phyloP scores from a whole-genome alignment of 352 stramenopile genomes.

The Phytophthora aleatoria region DNA sequence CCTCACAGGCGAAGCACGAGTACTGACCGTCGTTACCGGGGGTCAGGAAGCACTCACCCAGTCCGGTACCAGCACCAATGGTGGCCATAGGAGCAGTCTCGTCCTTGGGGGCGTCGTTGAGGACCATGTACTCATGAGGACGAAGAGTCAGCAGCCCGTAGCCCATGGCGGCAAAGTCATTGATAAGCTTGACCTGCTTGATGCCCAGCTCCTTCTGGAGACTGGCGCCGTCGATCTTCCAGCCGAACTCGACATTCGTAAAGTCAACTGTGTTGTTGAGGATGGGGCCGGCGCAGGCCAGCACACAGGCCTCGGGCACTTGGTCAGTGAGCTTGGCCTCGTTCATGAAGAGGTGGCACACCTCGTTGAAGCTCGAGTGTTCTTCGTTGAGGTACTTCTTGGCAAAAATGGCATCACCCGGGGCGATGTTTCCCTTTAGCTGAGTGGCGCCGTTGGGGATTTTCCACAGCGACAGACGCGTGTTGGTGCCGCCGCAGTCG shows the following conservation, averaged over 20 bases:
- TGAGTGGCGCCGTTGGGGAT: slow-evolving; percentile 51
- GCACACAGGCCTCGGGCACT: slow-evolving; percentile 59
- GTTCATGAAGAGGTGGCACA: slow-evolving; percentile 92
- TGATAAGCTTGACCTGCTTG: slow-evolving; percentile 89
- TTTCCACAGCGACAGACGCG: slow-evolving; percentile 88
- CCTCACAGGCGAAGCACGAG: slow-evolving; percentile 92
- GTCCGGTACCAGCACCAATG: slow-evolving; percentile 91
- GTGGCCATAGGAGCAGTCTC: no score
- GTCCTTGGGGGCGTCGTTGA: no score
- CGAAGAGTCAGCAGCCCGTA: slow-evolving; percentile 81
- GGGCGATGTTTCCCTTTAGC: slow-evolving; percentile 55
- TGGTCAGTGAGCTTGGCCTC: slow-evolving; percentile 81
- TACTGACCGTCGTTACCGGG: slow-evolving; percentile 82
- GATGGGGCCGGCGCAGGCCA: slow-evolving; percentile 80
- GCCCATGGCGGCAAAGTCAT: slow-evolving; percentile 97
- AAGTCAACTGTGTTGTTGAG: slow-evolving; percentile 84
- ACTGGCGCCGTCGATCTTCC: slow-evolving; percentile 82
- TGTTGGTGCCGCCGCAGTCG: slow-evolving; percentile 97
- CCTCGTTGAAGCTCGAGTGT: slow-evolving; percentile 78
- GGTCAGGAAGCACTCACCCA: slow-evolving; percentile 97
- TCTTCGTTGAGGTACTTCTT: slow-evolving; percentile 89
- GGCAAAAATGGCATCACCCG: slow-evolving; percentile 69
- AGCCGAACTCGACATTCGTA: slow-evolving; percentile 93
- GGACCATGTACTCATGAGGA: no score
- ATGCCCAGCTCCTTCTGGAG: slow-evolving; percentile 83